A percentile compares a stretch with the other conserved stretches of the same genome.
Conservation (phyloP, 805 yeast species). For the Candida golubevii region DNA sequence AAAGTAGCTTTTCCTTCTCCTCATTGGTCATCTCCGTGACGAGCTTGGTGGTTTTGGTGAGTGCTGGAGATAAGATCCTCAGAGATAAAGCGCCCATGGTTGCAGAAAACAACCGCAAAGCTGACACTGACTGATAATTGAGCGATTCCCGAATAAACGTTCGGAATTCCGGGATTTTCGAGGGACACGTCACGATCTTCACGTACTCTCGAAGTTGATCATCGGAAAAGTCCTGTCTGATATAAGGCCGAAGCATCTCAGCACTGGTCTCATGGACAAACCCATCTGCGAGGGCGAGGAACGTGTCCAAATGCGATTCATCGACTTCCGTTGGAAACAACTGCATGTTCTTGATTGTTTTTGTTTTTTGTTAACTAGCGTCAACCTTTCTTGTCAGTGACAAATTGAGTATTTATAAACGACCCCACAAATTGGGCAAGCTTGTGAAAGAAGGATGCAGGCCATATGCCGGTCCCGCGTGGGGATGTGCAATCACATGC, state of each 20-base stretch:
- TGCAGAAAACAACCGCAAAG: slow-evolving; percentile 22
- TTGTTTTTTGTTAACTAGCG: not conserved
- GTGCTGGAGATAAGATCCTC: slow-evolving; percentile 25
- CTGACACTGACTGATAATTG: slow-evolving; percentile 15
- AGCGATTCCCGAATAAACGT: slow-evolving; percentile 13
- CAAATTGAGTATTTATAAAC: not conserved
- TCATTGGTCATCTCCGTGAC: slow-evolving; percentile 32
- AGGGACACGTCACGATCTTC: slow-evolving; percentile 21
- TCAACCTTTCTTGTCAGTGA: too few relatives aligned
- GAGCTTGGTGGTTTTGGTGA: slow-evolving; percentile 33
- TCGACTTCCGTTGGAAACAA: slow-evolving; percentile 13
- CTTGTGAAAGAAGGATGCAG: not conserved
- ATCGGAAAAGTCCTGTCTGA: slow-evolving; percentile 24
- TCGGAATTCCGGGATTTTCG: slow-evolving; percentile 26
- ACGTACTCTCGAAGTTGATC: slow-evolving; percentile 28
- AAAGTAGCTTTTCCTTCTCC: slow-evolving; percentile 31
- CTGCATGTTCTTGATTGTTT: slow-evolving; percentile 1
- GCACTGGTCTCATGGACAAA: slow-evolving; percentile 30
- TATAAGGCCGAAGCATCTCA: slow-evolving; percentile 22
- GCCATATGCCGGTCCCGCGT: not conserved
- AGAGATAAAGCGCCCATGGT: slow-evolving; percentile 26
- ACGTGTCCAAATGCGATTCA: slow-evolving; percentile 24
- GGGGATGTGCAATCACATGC: not conserved
- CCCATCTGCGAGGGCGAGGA: slow-evolving; percentile 32
- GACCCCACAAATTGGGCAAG: slow-evolving; percentile 1